Evolutionary conservation across 371 early-diverging fungal species (phyloP), one percentile per base, ranked within the genome.

Genomic region (Mortierella sp.): DNA sequence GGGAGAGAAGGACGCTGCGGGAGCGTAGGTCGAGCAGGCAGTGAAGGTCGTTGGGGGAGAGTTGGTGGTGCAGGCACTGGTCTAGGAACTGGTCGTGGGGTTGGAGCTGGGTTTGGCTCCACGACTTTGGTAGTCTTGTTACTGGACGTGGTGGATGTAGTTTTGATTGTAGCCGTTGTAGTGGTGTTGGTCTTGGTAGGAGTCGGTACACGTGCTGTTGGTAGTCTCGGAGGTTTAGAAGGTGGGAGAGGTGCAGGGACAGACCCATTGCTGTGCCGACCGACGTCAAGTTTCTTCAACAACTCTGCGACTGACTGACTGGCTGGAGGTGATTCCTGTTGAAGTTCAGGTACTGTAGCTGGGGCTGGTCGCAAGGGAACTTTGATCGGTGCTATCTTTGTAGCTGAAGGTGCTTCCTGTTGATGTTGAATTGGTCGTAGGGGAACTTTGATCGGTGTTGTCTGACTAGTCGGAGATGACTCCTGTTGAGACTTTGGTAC

Each of bases 21-120:
- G 66, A 66, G 45, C 13, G 29, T 11, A 11, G 66, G 66, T 45
- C 66, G 66, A 2, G 16, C 29, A 11, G 66, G 29, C 40, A 43
- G 45, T 26, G 66, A 26, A 22, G 80, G 80, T 43, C 76, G 64
- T 14, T 72, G 68, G 52, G 79, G 69, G 10, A 79, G 48, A 39
- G 37, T 64, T 19, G 73, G 78, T 34, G 64, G 44, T 10, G 31
- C 63, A n/a, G 77, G 77, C 8, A 77, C 34, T 2, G 65, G 14
- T 45, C 13, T 26, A 14, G 48, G 34, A 47, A 52, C 22, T 6
- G 41, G n/a, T 13, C 24, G 52, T 29, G 40, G 41, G 14, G 55
- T 31, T 34, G 34, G 55, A 14, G 16, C 55, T 19, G 55, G 55
- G 29, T 31, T 34, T 13, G 34, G 34, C 7, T 31, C 55, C 5